Percentiles rank a stretch among this genome's conserved stretches.
These are phyloP conservation scores for Aspergillus pseudoglaucus DNA, from an alignment of 2,329 filamentous ascomycete genomes.

Conservation along the genomic window DNA sequence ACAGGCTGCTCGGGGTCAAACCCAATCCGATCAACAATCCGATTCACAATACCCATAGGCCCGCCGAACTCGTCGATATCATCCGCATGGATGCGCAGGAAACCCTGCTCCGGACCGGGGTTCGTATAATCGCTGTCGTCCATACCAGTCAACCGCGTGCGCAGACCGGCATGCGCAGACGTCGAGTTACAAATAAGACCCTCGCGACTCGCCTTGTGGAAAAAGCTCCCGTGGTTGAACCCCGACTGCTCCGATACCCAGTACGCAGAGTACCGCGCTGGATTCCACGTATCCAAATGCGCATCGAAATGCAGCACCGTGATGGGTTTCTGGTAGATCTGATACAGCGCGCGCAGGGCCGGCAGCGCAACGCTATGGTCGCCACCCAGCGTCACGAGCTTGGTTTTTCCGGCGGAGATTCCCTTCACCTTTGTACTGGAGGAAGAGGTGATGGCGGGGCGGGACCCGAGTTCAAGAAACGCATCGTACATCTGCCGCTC, in stretches of 20 bases:
- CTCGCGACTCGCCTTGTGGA: slow-evolving; percentile 79
- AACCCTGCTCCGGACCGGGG: slow-evolving; percentile 65
- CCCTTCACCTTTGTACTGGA: slow-evolving; percentile 22
- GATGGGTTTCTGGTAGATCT: slow-evolving; percentile 56
- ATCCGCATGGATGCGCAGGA: slow-evolving; percentile 72
- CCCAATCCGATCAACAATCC: slow-evolving; percentile 66
- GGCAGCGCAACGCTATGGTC: slow-evolving; percentile 67
- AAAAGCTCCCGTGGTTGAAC: slow-evolving; percentile 88
- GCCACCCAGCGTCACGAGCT: slow-evolving; percentile 64
- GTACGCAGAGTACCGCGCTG: slow-evolving; percentile 65
- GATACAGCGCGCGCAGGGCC: slow-evolving; percentile 59
- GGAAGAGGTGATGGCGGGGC: slow-evolving; percentile 28
- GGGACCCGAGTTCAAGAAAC: slow-evolving; percentile 60
- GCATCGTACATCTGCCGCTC: slow-evolving; percentile 78
- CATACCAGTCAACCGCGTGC: slow-evolving; percentile 64
- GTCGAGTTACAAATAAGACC: slow-evolving; percentile 68
- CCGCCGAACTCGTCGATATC: slow-evolving; percentile 76
- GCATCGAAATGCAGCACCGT: slow-evolving; percentile 70
- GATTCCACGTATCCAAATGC: slow-evolving; percentile 82
- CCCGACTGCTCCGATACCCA: slow-evolving; percentile 66
- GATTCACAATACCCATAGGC: slow-evolving; percentile 59
- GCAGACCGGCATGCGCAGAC: slow-evolving; percentile 75
- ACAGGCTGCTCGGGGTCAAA: slow-evolving; percentile 62
- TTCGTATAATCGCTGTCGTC: slow-evolving; percentile 64
- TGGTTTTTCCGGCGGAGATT: slow-evolving; percentile 36